These are phyloP conservation scores for Cyclanthera cordifolia DNA, from an alignment of 306 rosid genomes.

Conservation along the genomic window DNA sequence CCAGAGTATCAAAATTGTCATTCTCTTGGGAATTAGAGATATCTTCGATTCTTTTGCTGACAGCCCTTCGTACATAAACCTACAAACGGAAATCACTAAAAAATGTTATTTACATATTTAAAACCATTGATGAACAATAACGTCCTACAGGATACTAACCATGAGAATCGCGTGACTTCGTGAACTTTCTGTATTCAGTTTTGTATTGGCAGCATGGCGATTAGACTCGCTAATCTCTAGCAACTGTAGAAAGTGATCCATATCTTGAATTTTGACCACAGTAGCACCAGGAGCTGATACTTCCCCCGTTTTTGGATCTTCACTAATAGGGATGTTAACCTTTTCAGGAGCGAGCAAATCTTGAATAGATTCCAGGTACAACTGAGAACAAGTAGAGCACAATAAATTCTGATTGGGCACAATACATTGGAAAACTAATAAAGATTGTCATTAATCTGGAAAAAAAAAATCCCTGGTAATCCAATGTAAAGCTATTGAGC, in stretches of 20 bases:
- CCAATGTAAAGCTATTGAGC: background rate
- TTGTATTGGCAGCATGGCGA: constrained; percentile 59
- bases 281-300: constrained; percentile 59
- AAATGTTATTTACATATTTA: background rate
- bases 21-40: constrained; percentile 23
- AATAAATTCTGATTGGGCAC: background rate
- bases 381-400: constrained; percentile 20
- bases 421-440: background rate
- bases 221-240: constrained; percentile 50
- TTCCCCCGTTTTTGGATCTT: constrained; percentile 54
- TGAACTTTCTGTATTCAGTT: constrained; percentile 54
- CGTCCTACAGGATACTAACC: constrained; percentile 23
- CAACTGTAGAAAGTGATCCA: constrained; percentile 35
- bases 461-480: background rate
- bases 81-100: constrained; percentile 6
- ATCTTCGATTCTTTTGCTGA: constrained; percentile 25
- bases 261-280: constrained; percentile 36
- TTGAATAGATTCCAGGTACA: constrained; percentile 62
- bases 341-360: constrained; percentile 63
- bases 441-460: background rate
- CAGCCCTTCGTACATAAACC: constrained; percentile 46
- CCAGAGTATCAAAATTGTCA: constrained; percentile 15
- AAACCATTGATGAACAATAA: background rate
- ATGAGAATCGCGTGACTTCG: constrained; percentile 60
- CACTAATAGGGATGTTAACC: constrained; percentile 41